These are phyloP conservation scores for Vitis rotundifolia DNA, from an alignment of 164 flowering plant genomes.

Conservation along the genomic window DNA sequence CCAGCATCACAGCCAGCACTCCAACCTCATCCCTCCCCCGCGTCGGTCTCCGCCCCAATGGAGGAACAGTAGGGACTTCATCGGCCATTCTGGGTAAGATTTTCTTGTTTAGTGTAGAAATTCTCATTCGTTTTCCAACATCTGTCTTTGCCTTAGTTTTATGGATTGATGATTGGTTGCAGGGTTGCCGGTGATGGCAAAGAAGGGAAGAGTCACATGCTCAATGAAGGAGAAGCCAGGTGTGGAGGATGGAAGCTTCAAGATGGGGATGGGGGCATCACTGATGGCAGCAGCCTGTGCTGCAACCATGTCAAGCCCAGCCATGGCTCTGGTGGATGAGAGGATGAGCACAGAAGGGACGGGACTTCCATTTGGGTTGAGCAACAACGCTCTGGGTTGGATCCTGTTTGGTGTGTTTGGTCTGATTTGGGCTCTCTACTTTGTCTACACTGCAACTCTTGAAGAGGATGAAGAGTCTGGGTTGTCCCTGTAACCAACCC, in stretches of 20 bases:
- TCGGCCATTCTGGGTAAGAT: slow-evolving; percentile 26
- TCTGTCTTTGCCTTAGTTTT: background rate
- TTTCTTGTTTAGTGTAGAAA: background rate
- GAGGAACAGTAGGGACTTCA: slow-evolving; percentile 5
- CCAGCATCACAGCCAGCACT: slow-evolving; percentile 29
- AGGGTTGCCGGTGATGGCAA: slow-evolving; percentile 30
- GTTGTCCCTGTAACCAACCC: slow-evolving; percentile 41
- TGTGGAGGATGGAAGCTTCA: background rate
- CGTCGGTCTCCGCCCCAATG: slow-evolving; percentile 15
- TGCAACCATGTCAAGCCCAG: slow-evolving; percentile 26
- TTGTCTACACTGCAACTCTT: slow-evolving; percentile 61
- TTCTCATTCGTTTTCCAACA: background rate
- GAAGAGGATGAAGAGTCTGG: slow-evolving; percentile 99
- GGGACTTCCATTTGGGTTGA: slow-evolving; percentile 86
- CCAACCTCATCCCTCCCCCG: slow-evolving; percentile 23
- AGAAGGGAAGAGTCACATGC: slow-evolving; percentile 30
- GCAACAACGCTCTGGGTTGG: slow-evolving; percentile 95
- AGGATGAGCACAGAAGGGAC: slow-evolving; percentile 96
- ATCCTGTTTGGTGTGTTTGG: slow-evolving; percentile 87
- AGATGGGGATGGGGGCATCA: slow-evolving; percentile 21
- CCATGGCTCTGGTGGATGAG: slow-evolving; percentile 79
- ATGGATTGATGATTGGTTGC: background rate
- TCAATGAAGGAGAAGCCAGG: slow-evolving; percentile 24
- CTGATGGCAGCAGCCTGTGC: slow-evolving; percentile 27
- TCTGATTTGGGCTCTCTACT: slow-evolving; percentile 80